phyloP scores from a whole-genome alignment of 2,329 filamentous ascomycete species.

The Penicillium hesseltinei region DNA sequence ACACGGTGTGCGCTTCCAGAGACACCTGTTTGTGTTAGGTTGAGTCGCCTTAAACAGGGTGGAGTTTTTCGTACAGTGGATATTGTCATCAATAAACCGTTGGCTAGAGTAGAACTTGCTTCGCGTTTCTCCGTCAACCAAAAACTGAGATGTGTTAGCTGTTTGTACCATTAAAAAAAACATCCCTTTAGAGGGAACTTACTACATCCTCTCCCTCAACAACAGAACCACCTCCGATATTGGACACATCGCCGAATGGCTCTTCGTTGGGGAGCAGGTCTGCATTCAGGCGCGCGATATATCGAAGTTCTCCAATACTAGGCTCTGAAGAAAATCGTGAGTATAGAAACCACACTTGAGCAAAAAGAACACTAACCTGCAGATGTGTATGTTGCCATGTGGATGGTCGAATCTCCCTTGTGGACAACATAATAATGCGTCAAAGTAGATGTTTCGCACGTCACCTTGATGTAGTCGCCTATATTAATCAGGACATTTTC shows the following conservation, averaged over 20 bases:
- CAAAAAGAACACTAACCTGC: slow-evolving; percentile 31
- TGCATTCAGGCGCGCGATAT: slow-evolving; percentile 60
- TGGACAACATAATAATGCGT: slow-evolving; percentile 64
- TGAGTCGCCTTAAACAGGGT: neutral
- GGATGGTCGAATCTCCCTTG: slow-evolving; percentile 60
- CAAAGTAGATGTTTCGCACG: slow-evolving; percentile 58
- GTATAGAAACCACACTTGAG: neutral
- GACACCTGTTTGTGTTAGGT: slow-evolving; percentile 25
- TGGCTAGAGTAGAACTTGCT: slow-evolving; percentile 69
- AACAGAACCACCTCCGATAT: slow-evolving; percentile 52
- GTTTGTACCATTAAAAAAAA: no score
- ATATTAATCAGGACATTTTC: neutral
- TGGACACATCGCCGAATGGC: slow-evolving; percentile 56
- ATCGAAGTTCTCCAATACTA: slow-evolving; percentile 60
- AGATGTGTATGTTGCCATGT: slow-evolving; percentile 62
- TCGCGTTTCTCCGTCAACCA: slow-evolving; percentile 61
- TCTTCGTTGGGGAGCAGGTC: slow-evolving; percentile 52
- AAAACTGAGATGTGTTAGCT: slow-evolving; percentile 38
- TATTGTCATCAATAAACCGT: slow-evolving; percentile 67
- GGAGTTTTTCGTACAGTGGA: slow-evolving; percentile 51
- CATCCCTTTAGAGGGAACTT: neutral
- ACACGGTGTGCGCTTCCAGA: slow-evolving; percentile 51
- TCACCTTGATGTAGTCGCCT: slow-evolving; percentile 58
- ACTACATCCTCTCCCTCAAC: slow-evolving; percentile 59
- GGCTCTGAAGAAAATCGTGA: slow-evolving; percentile 42